phyloP scores from a whole-genome alignment of 2,329 filamentous ascomycete species.

The Apiospora hydei region DNA sequence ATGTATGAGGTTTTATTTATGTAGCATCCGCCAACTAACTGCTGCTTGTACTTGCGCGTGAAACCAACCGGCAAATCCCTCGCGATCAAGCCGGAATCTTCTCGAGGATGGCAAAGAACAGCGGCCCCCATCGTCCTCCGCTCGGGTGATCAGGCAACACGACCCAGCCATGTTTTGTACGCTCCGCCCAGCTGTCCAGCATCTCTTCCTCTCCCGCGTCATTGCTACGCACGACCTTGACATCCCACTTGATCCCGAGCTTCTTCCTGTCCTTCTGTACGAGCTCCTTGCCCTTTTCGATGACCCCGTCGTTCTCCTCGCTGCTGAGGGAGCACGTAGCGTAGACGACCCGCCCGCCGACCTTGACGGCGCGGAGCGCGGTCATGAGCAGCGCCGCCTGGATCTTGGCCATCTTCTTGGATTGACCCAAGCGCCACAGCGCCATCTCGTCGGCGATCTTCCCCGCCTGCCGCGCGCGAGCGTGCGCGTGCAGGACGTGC shows the following conservation, averaged over 20 bases:
- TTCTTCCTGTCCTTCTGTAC: conserved; percentile 47
- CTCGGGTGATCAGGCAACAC: conserved; percentile 47
- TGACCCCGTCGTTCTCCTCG: conserved; percentile 49
- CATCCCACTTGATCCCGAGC: conserved; percentile 39
- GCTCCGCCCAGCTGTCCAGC: conserved; percentile 38
- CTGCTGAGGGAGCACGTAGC: conserved; percentile 49
- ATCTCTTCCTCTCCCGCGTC: conserved; percentile 28
- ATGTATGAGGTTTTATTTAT: not conserved
- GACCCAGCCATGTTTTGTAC: conserved; percentile 47
- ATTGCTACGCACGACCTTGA: conserved; percentile 37
- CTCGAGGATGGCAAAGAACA: conserved; percentile 48
- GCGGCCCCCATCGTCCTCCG: conserved; percentile 46
- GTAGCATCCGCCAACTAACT: not conserved
- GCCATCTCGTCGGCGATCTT: conserved; percentile 45
- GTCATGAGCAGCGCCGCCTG: conserved; percentile 45
- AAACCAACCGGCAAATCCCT: not conserved
- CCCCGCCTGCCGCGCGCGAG: conserved; percentile 40
- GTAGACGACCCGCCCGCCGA: conserved; percentile 48
- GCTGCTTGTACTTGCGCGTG: not conserved
- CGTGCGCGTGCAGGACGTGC: conserved; percentile 47
- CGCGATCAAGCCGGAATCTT: conserved; percentile 38
- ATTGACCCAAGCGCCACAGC: conserved; percentile 45
- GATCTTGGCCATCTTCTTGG: conserved; percentile 44
- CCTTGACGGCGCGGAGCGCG: conserved; percentile 43
- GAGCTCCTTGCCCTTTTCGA: conserved; percentile 43